Conservation (phyloP, 2,329 filamentous ascomycete genomes). For the Grosmannia clavigera region DNA sequence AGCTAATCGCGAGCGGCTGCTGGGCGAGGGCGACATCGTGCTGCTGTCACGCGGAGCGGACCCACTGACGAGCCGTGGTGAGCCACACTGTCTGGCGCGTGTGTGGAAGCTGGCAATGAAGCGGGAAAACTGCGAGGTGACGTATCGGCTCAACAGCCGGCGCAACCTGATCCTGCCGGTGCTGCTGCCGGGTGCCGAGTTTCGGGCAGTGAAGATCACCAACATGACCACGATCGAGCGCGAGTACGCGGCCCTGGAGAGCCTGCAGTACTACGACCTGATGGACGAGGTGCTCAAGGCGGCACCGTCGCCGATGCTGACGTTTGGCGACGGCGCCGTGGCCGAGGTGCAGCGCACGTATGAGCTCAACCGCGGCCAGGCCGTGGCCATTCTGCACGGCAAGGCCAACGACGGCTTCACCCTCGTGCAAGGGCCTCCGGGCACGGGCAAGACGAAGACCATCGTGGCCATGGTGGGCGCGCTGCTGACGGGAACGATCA, state of each 20-base stretch:
- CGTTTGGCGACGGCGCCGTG: constrained; percentile 64
- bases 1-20: constrained; percentile 33
- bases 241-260: constrained; percentile 85
- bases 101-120: constrained; percentile 72
- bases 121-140: constrained; percentile 68
- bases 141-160: constrained; percentile 66
- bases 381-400: constrained; percentile 81
- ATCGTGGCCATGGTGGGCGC: constrained; percentile 94
- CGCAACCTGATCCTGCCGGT: constrained; percentile 48
- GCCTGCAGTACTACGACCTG: constrained; percentile 88
- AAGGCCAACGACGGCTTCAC: constrained; percentile 96
- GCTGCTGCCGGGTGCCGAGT: constrained; percentile 55
- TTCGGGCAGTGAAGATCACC: constrained; percentile 72
- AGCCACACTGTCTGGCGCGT: constrained; percentile 74
- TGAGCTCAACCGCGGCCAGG: constrained; percentile 76
- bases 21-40: constrained; percentile 80
- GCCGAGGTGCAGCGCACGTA: constrained; percentile 62
- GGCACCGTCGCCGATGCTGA: constrained; percentile 77
- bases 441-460: constrained; percentile 96
- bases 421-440: constrained; percentile 87
- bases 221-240: constrained; percentile 91
- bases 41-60: constrained; percentile 64
- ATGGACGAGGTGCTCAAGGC: constrained; percentile 80
- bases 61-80: constrained; percentile 52
- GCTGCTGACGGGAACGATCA: constrained; percentile 50